These are phyloP conservation scores for Rachicladosporium sp. DNA, from an alignment of 2,329 filamentous ascomycete genomes.

Conservation along the genomic window DNA sequence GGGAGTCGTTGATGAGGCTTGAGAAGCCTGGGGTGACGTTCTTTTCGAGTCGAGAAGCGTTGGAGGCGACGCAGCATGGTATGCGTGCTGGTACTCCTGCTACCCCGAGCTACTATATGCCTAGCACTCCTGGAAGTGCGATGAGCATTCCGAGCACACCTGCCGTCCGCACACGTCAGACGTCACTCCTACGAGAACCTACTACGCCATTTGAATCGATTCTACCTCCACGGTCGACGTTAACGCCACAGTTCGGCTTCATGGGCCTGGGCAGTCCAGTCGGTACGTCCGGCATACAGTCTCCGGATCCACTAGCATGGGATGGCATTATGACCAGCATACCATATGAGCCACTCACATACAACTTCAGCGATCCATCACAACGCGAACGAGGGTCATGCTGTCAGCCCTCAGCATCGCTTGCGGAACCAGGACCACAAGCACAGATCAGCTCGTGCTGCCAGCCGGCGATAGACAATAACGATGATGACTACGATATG, in stretches of 20 bases:
- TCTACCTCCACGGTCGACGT: too few species aligned
- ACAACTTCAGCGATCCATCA: too few species aligned
- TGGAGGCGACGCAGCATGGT: conserved; percentile 12
- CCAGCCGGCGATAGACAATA: not conserved
- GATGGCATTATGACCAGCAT: conserved; percentile 1
- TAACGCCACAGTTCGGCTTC: conserved; percentile 19
- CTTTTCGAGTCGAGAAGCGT: conserved; percentile 14
- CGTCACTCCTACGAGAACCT: too few species aligned
- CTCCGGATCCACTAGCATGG: conserved; percentile 12
- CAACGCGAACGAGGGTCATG: conserved; percentile 9
- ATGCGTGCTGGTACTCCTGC: conserved; percentile 2
- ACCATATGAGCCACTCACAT: not conserved
- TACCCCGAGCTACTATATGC: not conserved
- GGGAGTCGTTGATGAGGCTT: conserved; percentile 17
- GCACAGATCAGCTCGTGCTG: not conserved
- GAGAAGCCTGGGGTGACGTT: conserved; percentile 20
- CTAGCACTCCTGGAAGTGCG: not conserved
- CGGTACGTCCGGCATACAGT: conserved; percentile 8
- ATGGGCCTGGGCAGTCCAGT: conserved; percentile 20
- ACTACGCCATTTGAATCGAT: too few species aligned
- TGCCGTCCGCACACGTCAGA: conserved; percentile 1
- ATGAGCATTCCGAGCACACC: conserved; percentile 11
- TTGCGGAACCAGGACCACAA: conserved; percentile 1
- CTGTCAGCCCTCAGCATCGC: conserved; percentile 14
- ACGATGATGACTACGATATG: not conserved